phyloP scores from a whole-genome alignment of 768 basidiomycete species.

The Saitozyma sp. region DNA sequence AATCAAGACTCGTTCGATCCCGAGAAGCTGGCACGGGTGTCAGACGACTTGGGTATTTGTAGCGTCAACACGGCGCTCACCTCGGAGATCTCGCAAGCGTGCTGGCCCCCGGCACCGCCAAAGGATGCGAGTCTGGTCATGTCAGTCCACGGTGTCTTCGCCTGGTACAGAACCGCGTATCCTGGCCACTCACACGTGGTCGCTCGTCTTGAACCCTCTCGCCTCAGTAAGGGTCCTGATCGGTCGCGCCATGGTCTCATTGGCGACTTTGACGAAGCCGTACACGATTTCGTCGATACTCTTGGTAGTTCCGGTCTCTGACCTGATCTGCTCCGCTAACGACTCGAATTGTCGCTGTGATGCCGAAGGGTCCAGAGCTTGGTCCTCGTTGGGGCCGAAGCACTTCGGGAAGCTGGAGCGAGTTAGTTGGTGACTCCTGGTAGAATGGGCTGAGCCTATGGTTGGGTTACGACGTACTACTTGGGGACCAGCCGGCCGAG shows the following conservation, averaged over 20 bases:
- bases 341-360: conserved; percentile 67
- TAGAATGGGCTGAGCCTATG: too few species aligned
- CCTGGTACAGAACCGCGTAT: too few species aligned
- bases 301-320: conserved; percentile 59
- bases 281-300: conserved; percentile 71
- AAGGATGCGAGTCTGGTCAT: conserved; percentile 43
- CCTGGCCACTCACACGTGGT: conserved; percentile 59
- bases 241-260: conserved; percentile 93
- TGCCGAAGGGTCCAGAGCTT: conserved; percentile 74
- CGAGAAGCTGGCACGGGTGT: conserved; percentile 3
- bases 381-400: conserved; percentile 84
- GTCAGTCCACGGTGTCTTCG: background rate
- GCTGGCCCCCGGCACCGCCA: conserved; percentile 52
- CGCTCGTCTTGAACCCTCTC: conserved; percentile 75
- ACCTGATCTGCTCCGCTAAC: conserved; percentile 69
- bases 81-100: conserved; percentile 44
- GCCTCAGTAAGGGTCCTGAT: conserved; percentile 91
- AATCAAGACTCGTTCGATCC: conserved; percentile 21
- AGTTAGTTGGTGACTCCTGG: background rate
- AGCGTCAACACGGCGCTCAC: conserved; percentile 3
- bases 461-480: conserved; percentile 51
- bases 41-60: background rate
- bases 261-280: conserved; percentile 95
- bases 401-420: conserved; percentile 75
- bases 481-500: conserved; percentile 84